These are phyloP conservation scores for Apiotrichum brassicae DNA, from an alignment of 1,284 basidiomycete genomes.

Conservation along the genomic window DNA sequence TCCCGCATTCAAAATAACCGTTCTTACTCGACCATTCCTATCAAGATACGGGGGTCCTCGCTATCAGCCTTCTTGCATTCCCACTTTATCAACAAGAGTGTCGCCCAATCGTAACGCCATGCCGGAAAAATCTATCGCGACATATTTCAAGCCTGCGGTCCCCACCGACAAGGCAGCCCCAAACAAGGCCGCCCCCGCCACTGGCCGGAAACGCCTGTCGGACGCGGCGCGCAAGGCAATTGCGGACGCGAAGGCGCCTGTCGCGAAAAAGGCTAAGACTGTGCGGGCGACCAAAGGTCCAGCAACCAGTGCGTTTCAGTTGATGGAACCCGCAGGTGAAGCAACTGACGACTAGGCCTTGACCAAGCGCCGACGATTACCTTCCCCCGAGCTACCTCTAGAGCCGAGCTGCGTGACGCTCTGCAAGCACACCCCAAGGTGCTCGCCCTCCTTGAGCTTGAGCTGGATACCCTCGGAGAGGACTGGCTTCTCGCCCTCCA, in stretches of 20 bases:
- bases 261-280: constrained; percentile 6
- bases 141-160: constrained; percentile 16
- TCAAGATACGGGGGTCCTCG: no score
- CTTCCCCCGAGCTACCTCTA: constrained; percentile 17
- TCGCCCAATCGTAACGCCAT: no score
- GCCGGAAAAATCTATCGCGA: constrained; percentile 14
- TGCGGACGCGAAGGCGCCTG: constrained; percentile 7
- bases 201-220: constrained; percentile 9
- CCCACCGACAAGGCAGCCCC: neutral
- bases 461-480: constrained; percentile 45
- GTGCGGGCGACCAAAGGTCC: neutral
- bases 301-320: neutral
- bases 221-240: constrained; percentile 27
- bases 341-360: neutral
- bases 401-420: constrained; percentile 26
- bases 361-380: neutral
- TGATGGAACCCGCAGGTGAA: neutral
- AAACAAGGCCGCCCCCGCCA: neutral
- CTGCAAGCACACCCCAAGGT: constrained; percentile 22
- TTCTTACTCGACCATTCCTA: no score
- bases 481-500: constrained; percentile 48
- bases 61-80: no score
- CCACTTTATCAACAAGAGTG: no score
- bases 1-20: no score
- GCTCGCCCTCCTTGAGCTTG: constrained; percentile 32